phyloP scores from a whole-genome alignment of 257 asterid species.

The Solanum virginianum region DNA sequence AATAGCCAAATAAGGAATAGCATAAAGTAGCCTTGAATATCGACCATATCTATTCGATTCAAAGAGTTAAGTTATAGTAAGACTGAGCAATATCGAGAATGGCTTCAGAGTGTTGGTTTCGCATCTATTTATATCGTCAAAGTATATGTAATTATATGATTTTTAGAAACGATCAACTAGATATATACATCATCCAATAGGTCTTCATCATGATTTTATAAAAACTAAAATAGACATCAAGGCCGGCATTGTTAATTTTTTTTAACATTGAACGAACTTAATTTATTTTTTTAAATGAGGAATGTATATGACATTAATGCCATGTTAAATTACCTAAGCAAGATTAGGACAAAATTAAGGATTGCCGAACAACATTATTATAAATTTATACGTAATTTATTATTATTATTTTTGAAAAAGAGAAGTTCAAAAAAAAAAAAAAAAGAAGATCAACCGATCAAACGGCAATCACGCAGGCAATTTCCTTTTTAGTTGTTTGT shows the following conservation, averaged over 20 bases:
- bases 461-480: neutral
- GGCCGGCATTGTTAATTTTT: neutral
- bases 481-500: neutral
- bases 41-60: constrained; percentile 15
- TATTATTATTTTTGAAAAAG: neutral
- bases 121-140: neutral
- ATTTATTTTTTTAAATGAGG: neutral
- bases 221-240: neutral
- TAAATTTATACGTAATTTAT: neutral
- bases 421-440: neutral
- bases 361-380: neutral
- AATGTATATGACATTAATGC: neutral
- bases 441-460: neutral
- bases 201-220: neutral
- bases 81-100: neutral
- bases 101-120: neutral
- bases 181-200: neutral
- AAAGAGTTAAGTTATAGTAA: neutral
- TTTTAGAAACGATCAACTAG: neutral
- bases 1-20: constrained; percentile 34
- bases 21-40: constrained; percentile 11
- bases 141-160: neutral
- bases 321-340: neutral
- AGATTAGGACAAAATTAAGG: neutral
- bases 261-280: neutral